These are phyloP conservation scores for Penicillium carneum DNA, from an alignment of 2,329 filamentous ascomycete genomes.

Conservation along the genomic window DNA sequence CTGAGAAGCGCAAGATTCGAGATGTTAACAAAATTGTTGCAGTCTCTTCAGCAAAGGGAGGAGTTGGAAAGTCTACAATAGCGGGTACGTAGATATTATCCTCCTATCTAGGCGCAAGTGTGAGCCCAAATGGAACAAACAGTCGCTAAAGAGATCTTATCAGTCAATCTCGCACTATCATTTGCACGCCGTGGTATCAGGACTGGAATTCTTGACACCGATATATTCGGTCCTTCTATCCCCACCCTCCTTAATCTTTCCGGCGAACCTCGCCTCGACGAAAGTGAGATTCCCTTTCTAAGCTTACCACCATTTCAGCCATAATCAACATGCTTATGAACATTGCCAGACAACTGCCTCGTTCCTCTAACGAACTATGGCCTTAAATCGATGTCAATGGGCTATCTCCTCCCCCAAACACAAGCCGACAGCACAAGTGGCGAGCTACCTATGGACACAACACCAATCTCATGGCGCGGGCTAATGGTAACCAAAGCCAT, in stretches of 20 bases:
- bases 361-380: conserved; percentile 92
- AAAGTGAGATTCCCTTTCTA: conserved; percentile 63
- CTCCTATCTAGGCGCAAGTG: background rate
- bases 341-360: conserved; percentile 61
- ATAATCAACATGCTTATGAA: conserved; percentile 21
- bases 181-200: conserved; percentile 83
- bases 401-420: conserved; percentile 73
- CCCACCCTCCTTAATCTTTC: conserved; percentile 85
- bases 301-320: background rate
- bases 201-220: conserved; percentile 88
- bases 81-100: conserved; percentile 64
- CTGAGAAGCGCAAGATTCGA: conserved; percentile 78
- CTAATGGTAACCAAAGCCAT: conserved; percentile 98
- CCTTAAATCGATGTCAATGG: conserved; percentile 98
- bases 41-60: conserved; percentile 96
- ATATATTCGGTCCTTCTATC: conserved; percentile 95
- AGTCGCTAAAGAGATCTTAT: background rate
- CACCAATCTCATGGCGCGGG: conserved; percentile 91
- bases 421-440: conserved; percentile 37
- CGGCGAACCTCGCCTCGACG: conserved; percentile 77
- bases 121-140: background rate
- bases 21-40: conserved; percentile 91
- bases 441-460: conserved; percentile 55
- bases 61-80: conserved; percentile 96
- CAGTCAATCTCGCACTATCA: conserved; percentile 80